Conservation (phyloP, 106 monocot genomes). For the Xerophyta viscosa region DNA sequence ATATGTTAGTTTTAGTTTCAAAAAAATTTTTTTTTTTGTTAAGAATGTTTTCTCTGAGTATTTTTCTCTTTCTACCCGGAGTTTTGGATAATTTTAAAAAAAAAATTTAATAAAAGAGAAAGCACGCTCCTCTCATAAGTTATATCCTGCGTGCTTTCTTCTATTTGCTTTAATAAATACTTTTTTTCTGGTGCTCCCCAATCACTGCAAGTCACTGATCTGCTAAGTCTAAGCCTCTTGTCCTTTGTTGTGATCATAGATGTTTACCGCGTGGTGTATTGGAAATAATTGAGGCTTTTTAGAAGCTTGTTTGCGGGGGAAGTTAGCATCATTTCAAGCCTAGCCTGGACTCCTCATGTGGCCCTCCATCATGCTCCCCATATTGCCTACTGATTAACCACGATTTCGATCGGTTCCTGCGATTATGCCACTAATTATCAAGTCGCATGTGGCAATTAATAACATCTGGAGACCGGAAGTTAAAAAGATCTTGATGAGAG, state of each 20-base stretch:
- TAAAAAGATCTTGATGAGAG: too few relatives aligned
- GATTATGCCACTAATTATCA: too few relatives aligned
- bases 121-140: neutral
- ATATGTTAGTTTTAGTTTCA: too few relatives aligned
- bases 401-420: too few relatives aligned
- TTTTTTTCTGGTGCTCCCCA: neutral
- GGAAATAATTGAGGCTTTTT: neutral
- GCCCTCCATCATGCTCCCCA: slow-evolving; percentile 9
- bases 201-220: slow-evolving; percentile 1
- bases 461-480: too few relatives aligned
- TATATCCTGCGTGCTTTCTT: neutral
- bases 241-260: neutral
- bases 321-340: slow-evolving; percentile 8
- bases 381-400: neutral
- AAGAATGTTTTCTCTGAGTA: too few relatives aligned
- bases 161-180: neutral
- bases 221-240: slow-evolving; percentile 11
- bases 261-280: neutral
- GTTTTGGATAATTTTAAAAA: too few relatives aligned
- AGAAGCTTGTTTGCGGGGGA: slow-evolving; percentile 7
- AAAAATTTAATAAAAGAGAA: too few relatives aligned
- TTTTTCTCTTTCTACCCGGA: too few relatives aligned
- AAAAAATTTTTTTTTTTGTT: too few relatives aligned
- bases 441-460: too few relatives aligned
- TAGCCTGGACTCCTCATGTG: slow-evolving; percentile 10